These are phyloP conservation scores for Escovopsis sp. DNA, from an alignment of 2,329 filamentous ascomycete species.

Conservation along the genomic window DNA sequence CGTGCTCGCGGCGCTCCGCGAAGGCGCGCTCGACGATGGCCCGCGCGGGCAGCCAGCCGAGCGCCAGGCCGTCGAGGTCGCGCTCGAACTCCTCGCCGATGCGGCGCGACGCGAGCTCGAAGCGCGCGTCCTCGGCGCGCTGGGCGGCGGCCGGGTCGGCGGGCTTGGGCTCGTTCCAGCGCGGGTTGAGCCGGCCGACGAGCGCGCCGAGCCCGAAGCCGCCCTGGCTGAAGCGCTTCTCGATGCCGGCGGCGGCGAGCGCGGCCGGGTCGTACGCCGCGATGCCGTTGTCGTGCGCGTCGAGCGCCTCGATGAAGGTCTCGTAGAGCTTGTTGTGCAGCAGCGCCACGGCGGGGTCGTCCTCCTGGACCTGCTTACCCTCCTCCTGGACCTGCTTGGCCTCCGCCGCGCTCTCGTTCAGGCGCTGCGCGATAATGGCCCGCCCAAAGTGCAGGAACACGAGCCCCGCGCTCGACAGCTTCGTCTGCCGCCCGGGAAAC, in stretches of 20 bases:
- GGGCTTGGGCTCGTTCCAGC: constrained; percentile 55
- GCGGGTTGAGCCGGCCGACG: constrained; percentile 65
- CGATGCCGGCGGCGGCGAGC: constrained; percentile 53
- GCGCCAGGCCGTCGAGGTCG: constrained; percentile 61
- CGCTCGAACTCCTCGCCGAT: constrained; percentile 82
- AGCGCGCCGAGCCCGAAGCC: constrained; percentile 75
- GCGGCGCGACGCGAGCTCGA: constrained; percentile 60
- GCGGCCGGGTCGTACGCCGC: constrained; percentile 61
- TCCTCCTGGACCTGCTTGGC: background rate
- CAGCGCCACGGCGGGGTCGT: constrained; percentile 52
- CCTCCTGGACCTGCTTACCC: constrained; percentile 24
- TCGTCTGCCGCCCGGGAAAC: constrained; percentile 73
- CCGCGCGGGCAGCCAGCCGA: constrained; percentile 78
- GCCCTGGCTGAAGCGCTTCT: constrained; percentile 71
- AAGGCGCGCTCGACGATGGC: constrained; percentile 66
- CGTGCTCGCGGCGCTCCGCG: constrained; percentile 48
- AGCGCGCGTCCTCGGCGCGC: constrained; percentile 65
- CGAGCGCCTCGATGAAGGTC: constrained; percentile 87
- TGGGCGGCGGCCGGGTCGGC: constrained; percentile 43
- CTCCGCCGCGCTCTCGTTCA: constrained; percentile 7
- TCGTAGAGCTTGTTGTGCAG: constrained; percentile 84
- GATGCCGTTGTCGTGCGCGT: constrained; percentile 96
- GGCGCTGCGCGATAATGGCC: constrained; percentile 53
- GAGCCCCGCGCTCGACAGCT: constrained; percentile 84
- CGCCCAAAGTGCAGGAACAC: constrained; percentile 94